phyloP scores from a whole-genome alignment of 163 green algal genomes.

The Prototheca wickerhamii region DNA sequence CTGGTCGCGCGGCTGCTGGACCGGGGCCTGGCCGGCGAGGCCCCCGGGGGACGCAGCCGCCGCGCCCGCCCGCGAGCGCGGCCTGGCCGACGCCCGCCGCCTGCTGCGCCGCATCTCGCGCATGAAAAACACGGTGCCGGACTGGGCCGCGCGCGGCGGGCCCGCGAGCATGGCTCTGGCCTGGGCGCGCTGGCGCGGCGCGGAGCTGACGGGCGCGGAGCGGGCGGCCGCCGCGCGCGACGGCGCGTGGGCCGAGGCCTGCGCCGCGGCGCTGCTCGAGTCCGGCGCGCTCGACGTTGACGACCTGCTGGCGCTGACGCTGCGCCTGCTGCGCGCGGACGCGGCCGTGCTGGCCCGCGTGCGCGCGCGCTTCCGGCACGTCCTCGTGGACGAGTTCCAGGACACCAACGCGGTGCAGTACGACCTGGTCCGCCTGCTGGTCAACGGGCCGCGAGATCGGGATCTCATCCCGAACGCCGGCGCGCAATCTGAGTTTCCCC shows the following conservation, averaged over 20 bases:
- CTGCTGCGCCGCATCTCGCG: constrained; percentile 11
- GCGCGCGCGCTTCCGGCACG: constrained; percentile 26
- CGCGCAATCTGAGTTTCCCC: not conserved
- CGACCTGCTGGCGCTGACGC: constrained; percentile 39
- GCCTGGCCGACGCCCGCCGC: not conserved
- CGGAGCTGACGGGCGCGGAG: not conserved
- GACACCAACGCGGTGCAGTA: constrained; percentile 68
- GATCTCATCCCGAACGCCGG: not conserved
- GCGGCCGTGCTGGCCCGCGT: constrained; percentile 4
- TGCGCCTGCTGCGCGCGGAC: constrained; percentile 25
- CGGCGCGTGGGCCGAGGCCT: no score
- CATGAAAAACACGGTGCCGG: constrained; percentile 20
- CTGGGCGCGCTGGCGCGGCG: no score
- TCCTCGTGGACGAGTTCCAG: constrained; percentile 80
- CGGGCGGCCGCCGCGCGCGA: no score
- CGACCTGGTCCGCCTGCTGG: constrained; percentile 51
- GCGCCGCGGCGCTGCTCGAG: constrained; percentile 3
- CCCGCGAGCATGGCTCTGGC: not conserved
- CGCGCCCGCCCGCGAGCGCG: not conserved
- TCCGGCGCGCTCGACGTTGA: constrained; percentile 48
- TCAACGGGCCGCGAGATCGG: not conserved
- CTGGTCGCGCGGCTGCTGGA: not conserved
- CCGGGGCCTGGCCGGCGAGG: no score
- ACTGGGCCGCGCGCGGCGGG: not conserved
- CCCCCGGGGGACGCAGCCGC: no score